Evolutionary conservation across 2,329 filamentous ascomycete genomes (phyloP).

Genomic region (Pseudogymnoascus sp.): DNA sequence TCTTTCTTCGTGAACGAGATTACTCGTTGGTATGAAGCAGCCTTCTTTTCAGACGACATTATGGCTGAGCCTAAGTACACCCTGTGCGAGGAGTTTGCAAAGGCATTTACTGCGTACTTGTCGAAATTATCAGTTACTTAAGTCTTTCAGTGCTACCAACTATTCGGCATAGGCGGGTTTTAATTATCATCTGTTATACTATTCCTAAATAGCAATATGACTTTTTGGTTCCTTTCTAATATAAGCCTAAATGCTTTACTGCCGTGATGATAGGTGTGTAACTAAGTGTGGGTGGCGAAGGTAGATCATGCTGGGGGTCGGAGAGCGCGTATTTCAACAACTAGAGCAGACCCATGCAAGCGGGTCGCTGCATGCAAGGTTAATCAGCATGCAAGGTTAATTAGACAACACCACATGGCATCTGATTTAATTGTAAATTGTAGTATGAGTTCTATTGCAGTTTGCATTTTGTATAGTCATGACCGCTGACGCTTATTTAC

Average conservation of each 20-base stretch:
- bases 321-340: no score
- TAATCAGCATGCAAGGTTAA: not conserved
- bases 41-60: not conserved
- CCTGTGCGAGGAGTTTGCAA: not conserved
- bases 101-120: not conserved
- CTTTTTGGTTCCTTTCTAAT: no score
- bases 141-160: no score
- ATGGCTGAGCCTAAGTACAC: not conserved
- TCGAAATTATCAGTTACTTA: not conserved
- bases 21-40: not conserved
- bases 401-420: not conserved
- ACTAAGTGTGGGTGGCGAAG: no score
- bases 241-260: no score
- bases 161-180: no score
- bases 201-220: no score
- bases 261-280: no score
- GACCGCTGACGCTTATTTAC: constrained; percentile 15
- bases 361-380: no score
- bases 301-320: no score
- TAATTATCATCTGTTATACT: no score
- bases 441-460: not conserved
- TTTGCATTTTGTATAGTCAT: constrained; percentile 1
- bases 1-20: not conserved
- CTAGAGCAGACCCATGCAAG: no score
- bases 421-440: not conserved